phyloP scores from a whole-genome alignment of 352 stramenopile genomes.

The Phytopythium sindhum region DNA sequence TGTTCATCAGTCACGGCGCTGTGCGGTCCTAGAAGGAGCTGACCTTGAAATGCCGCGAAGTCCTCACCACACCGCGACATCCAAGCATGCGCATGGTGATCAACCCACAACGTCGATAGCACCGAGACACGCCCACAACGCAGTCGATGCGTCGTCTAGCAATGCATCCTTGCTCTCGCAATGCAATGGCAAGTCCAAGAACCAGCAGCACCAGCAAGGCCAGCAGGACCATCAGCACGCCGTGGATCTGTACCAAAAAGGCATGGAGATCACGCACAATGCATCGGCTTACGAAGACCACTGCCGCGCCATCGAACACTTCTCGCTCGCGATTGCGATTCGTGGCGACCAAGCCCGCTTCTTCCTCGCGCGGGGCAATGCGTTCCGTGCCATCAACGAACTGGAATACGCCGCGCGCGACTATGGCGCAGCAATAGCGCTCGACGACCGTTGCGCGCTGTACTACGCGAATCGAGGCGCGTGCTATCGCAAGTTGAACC shows the following conservation, averaged over 20 bases:
- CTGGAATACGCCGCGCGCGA: constrained; percentile 59
- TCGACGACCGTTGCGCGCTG: constrained; percentile 62
- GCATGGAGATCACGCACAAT: constrained; percentile 60
- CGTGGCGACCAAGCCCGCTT: constrained; percentile 67
- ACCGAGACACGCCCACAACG: neutral
- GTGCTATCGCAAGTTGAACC: constrained; percentile 72
- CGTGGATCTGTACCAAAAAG: constrained; percentile 76
- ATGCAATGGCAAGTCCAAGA: constrained; percentile 3
- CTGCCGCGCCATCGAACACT: constrained; percentile 66
- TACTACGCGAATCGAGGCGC: constrained; percentile 74
- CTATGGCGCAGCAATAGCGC: constrained; percentile 48
- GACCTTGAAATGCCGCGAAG: neutral
- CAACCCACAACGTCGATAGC: neutral
- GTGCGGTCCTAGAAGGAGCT: neutral
- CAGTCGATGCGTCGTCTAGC: neutral
- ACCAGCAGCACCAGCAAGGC: constrained; percentile 19
- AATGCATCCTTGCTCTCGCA: neutral
- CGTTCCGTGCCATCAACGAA: constrained; percentile 68
- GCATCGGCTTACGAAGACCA: constrained; percentile 58
- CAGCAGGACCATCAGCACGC: constrained; percentile 73
- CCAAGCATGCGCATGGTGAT: neutral
- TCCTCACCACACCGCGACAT: neutral
- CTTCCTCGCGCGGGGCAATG: constrained; percentile 71
- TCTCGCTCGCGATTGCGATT: constrained; percentile 72
- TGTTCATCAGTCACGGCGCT: neutral